Evolutionary conservation across 345 rosid genomes (phyloP).

Genomic region (Gossypioides kirkii): DNA sequence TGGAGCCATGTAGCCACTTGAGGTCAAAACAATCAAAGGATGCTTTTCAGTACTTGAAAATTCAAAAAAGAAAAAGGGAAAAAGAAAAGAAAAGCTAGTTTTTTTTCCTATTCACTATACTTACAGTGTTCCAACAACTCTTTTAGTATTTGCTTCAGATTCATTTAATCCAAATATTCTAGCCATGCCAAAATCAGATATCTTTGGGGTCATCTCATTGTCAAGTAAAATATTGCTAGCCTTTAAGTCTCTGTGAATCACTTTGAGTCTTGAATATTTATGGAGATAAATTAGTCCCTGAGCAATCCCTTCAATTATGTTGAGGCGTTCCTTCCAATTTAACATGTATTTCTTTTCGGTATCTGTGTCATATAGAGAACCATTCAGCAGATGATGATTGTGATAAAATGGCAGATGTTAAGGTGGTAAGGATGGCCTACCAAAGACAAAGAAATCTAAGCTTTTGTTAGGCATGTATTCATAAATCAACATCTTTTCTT

Average conservation of each 20-base stretch:
- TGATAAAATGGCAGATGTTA: neutral
- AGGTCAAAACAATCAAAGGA: neutral
- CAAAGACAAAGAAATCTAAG: conserved; percentile 3
- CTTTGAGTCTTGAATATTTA: neutral
- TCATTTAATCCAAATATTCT: conserved; percentile 9
- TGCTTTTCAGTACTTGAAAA: neutral
- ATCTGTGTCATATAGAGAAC: neutral
- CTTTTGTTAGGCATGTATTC: too few species aligned
- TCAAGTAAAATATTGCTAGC: conserved; percentile 14
- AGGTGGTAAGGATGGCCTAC: conserved; percentile 11
- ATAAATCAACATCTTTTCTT: conserved; percentile 17
- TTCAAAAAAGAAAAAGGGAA: neutral
- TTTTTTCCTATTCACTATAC: neutral
- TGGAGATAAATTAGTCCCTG: conserved; percentile 12
- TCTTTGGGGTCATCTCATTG: conserved; percentile 1
- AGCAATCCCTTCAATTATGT: conserved; percentile 4
- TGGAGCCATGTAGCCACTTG: conserved; percentile 22
- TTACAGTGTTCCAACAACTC: conserved; percentile 10
- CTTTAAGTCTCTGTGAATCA: conserved; percentile 9
- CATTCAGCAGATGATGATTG: neutral
- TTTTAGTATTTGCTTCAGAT: conserved; percentile 2
- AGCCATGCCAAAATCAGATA: conserved; percentile 14
- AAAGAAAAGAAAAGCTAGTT: neutral
- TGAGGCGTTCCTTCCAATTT: conserved; percentile 5
- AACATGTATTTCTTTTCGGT: neutral